Evolutionary conservation across 441 rosid genomes (phyloP).

Genomic region (Jatropha podagrica): DNA sequence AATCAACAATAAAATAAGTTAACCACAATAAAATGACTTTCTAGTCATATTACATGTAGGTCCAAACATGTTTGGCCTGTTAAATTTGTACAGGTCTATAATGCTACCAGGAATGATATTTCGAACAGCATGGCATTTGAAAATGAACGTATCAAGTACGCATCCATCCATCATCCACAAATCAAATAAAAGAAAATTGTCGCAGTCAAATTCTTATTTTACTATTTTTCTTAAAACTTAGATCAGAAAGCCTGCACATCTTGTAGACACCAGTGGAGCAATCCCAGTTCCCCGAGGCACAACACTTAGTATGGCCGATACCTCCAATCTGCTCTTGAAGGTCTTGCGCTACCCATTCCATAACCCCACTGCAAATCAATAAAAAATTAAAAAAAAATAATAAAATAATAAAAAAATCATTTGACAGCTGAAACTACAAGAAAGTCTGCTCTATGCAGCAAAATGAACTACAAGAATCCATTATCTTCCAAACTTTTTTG

Average conservation of each 20-base stretch:
- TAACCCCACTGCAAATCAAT: conserved; percentile 71
- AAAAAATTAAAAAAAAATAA: background rate
- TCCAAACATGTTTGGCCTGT: too few relatives aligned
- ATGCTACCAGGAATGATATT: background rate
- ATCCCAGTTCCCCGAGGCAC: conserved; percentile 7
- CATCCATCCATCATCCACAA: background rate
- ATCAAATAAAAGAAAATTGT: background rate
- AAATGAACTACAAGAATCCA: background rate
- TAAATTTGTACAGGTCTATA: background rate
- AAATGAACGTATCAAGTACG: background rate
- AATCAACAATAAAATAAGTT: too few relatives aligned
- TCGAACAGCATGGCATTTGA: background rate
- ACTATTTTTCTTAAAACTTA: background rate
- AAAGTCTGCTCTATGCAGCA: background rate
- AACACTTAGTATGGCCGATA: conserved; percentile 69
- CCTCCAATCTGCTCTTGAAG: conserved; percentile 84
- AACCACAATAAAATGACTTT: too few relatives aligned
- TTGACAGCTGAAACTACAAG: background rate
- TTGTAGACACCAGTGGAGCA: background rate
- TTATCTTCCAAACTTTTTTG: background rate
- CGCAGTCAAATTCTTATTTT: background rate
- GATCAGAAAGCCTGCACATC: background rate
- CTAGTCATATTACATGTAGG: too few relatives aligned
- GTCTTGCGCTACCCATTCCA: conserved; percentile 60
- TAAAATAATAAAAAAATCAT: background rate